Percentiles rank a stretch among this genome's conserved stretches.
Evolutionary conservation across 1,284 basidiomycete species (phyloP).

Genomic region (Leccinum fuscescens): DNA sequence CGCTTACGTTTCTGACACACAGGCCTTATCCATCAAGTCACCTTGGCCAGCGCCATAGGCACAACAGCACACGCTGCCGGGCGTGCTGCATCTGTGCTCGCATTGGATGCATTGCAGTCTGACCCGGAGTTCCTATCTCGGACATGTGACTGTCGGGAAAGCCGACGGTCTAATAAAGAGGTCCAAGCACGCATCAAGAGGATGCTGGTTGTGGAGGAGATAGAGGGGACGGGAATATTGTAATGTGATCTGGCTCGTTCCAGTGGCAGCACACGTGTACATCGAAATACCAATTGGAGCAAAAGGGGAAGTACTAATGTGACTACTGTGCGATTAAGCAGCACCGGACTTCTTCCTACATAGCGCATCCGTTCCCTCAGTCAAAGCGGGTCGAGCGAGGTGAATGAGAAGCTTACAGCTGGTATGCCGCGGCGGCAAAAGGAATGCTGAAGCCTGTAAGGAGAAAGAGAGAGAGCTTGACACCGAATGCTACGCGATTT

Average conservation of each 20-base stretch:
- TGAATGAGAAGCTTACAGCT: slow-evolving; percentile 53
- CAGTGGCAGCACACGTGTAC: slow-evolving; percentile 9
- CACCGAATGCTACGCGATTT: slow-evolving; percentile 51
- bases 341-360: slow-evolving; percentile 38
- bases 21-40: slow-evolving; percentile 66
- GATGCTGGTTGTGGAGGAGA: slow-evolving; percentile 33
- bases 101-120: slow-evolving; percentile 63
- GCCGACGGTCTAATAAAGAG: slow-evolving; percentile 38
- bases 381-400: not conserved
- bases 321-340: slow-evolving; percentile 11
- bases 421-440: slow-evolving; percentile 58
- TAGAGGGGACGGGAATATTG: slow-evolving; percentile 32
- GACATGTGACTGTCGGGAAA: slow-evolving; percentile 61
- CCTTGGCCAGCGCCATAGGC: slow-evolving; percentile 59
- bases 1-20: slow-evolving; percentile 16
- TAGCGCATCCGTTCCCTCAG: slow-evolving; percentile 1
- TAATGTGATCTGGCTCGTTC: slow-evolving; percentile 11
- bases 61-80: slow-evolving; percentile 50
- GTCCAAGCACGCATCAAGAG: slow-evolving; percentile 41
- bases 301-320: not conserved
- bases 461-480: slow-evolving; percentile 58
- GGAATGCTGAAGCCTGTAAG: slow-evolving; percentile 63
- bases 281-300: not conserved
- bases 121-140: slow-evolving; percentile 59
- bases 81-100: slow-evolving; percentile 55